Percentiles rank a stretch among this genome's conserved stretches.
These are phyloP conservation scores for Colletotrichum chrysophilum DNA, from an alignment of 2,329 filamentous ascomycete species.

Conservation along the genomic window DNA sequence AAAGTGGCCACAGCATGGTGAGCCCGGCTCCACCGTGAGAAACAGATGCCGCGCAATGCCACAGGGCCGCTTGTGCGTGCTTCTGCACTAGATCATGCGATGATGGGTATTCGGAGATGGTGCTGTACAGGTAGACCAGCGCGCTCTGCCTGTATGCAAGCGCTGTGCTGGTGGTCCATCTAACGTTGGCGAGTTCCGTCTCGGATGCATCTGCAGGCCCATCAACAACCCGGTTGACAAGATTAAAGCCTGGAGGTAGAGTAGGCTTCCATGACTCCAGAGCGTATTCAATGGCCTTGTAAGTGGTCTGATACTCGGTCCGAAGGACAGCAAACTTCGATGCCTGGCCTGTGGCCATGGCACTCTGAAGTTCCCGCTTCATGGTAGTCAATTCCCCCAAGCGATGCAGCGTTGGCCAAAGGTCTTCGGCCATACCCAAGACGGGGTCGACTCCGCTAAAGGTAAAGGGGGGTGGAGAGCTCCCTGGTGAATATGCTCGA, in stretches of 20 bases:
- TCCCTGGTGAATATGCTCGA: constrained; percentile 2
- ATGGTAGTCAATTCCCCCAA: constrained; percentile 4
- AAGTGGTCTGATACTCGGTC: constrained; percentile 14
- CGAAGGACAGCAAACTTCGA: constrained; percentile 11
- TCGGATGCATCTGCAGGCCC: constrained; percentile 15
- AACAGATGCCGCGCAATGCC: constrained; percentile 21
- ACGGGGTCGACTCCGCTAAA: neutral
- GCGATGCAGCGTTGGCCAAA: constrained; percentile 16
- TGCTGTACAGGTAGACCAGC: constrained; percentile 15
- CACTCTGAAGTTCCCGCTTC: constrained; percentile 9
- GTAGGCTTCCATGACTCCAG: constrained; percentile 12
- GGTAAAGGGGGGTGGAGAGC: neutral
- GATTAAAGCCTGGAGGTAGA: constrained; percentile 12
- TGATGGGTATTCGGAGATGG: constrained; percentile 11
- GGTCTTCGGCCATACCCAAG: constrained; percentile 13
- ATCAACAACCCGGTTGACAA: constrained; percentile 23
- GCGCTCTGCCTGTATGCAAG: constrained; percentile 21
- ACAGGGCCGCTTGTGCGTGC: constrained; percentile 19
- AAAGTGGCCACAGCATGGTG: constrained; percentile 20
- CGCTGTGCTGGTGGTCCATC: constrained; percentile 18
- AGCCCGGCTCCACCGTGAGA: constrained; percentile 16
- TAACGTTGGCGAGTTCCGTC: constrained; percentile 14
- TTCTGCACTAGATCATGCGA: constrained; percentile 17
- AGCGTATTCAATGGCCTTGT: constrained; percentile 5
- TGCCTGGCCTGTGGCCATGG: neutral